These are phyloP conservation scores for Castanospermum australe DNA, from an alignment of 306 rosid species.

Conservation along the genomic window DNA sequence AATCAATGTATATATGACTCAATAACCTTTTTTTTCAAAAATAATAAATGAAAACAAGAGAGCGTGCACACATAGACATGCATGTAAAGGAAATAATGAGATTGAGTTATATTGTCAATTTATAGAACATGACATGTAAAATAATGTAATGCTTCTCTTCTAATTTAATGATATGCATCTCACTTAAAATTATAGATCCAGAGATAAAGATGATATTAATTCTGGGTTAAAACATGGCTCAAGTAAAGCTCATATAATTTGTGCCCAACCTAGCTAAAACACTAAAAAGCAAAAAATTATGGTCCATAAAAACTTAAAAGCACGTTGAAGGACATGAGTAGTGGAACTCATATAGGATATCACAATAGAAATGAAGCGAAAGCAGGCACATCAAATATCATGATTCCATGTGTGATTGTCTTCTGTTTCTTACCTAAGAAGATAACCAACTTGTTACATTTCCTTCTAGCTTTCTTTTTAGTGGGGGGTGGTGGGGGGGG, in stretches of 20 bases:
- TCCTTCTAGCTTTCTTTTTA: not conserved
- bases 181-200: not conserved
- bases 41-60: not conserved
- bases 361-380: not conserved
- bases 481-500: not conserved
- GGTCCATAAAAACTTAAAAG: not conserved
- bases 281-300: not conserved
- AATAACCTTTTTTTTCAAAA: too few species aligned
- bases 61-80: not conserved
- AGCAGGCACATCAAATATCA: not conserved
- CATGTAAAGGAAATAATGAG: not conserved
- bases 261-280: slow-evolving; percentile 5
- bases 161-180: not conserved
- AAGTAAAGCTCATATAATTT: not conserved
- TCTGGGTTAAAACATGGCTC: not conserved
- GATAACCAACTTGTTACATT: slow-evolving; percentile 11
- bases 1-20: not conserved
- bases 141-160: not conserved
- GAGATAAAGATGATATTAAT: not conserved
- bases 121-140: not conserved
- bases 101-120: not conserved
- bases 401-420: slow-evolving; percentile 16
- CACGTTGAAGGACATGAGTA: slow-evolving; percentile 3
- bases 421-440: slow-evolving; percentile 23
- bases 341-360: slow-evolving; percentile 37